phyloP scores from a whole-genome alignment of 345 rosid genomes.

The Pistacia vera region DNA sequence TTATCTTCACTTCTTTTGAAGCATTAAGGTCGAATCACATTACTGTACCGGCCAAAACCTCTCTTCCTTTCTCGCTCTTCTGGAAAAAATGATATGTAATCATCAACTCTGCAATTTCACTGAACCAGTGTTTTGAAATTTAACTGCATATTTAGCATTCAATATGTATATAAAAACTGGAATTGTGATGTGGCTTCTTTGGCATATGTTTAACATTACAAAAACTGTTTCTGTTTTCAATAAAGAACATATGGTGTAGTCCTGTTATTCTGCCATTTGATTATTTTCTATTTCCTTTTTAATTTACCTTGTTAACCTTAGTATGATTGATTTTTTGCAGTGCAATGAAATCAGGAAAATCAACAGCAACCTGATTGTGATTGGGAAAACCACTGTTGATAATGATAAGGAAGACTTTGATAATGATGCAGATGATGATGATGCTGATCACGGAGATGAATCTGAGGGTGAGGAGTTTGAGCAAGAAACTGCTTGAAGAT shows the following conservation, averaged over 20 bases:
- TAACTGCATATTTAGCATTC: too few relatives aligned
- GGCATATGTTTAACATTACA: too few relatives aligned
- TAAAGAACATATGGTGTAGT: too few relatives aligned
- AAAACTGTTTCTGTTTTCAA: too few relatives aligned
- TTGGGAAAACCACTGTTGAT: slow-evolving; percentile 66
- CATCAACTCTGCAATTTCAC: not conserved
- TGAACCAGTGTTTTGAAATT: not conserved
- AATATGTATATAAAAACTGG: too few relatives aligned
- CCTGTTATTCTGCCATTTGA: not conserved
- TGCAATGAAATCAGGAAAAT: slow-evolving; percentile 74
- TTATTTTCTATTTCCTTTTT: not conserved
- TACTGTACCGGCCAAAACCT: not conserved
- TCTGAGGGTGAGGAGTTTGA: slow-evolving; percentile 96
- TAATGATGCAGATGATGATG: slow-evolving; percentile 83
- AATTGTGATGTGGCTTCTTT: too few relatives aligned
- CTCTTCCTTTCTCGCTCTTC: not conserved
- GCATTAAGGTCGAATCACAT: not conserved
- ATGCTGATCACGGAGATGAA: slow-evolving; percentile 89
- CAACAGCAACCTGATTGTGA: slow-evolving; percentile 57
- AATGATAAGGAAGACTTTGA: slow-evolving; percentile 84
- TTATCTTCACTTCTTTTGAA: not conserved
- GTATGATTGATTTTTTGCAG: slow-evolving; percentile 41
- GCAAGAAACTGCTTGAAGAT: slow-evolving; percentile 78
- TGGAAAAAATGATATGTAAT: not conserved
- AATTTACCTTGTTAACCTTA: not conserved